Percentiles rank a stretch among this genome's conserved stretches.
Conservation (phyloP, 1,284 basidiomycete genomes). For the Leccinum variabile region DNA sequence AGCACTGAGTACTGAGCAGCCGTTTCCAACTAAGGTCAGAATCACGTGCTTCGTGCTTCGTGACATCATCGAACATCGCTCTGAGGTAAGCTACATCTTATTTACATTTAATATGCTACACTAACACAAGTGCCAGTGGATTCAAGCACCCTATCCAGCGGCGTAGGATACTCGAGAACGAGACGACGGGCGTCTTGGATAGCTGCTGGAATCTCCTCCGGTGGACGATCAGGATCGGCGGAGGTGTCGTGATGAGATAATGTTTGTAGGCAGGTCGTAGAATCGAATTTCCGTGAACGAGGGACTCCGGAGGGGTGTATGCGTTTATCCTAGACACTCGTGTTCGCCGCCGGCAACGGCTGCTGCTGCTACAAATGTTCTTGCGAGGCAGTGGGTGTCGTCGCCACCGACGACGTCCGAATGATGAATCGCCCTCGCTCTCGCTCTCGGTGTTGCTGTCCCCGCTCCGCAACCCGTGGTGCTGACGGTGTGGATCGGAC, state of each 20-base stretch:
- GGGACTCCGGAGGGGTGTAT: constrained; percentile 30
- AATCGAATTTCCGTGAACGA: constrained; percentile 60
- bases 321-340: constrained; percentile 7
- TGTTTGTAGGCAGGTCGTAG: constrained; percentile 88
- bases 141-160: not conserved
- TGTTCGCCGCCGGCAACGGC: constrained; percentile 11
- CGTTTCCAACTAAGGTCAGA: too few relatives aligned
- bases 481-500: constrained; percentile 24
- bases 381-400: constrained; percentile 31
- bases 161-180: constrained; percentile 43
- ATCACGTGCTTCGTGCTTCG: too few relatives aligned
- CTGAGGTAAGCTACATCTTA: too few relatives aligned
- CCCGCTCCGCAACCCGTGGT: constrained; percentile 19
- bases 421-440: constrained; percentile 31
- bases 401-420: constrained; percentile 44
- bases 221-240: constrained; percentile 89
- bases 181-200: constrained; percentile 48
- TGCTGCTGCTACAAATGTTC: constrained; percentile 23
- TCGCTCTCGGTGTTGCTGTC: constrained; percentile 46
- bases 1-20: too few relatives aligned
- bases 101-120: not conserved
- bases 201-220: constrained; percentile 91
- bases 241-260: constrained; percentile 85
- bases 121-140: not conserved
- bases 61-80: too few relatives aligned